Conservation (phyloP, 1,284 basidiomycete species). For the Microbotryum intermedium region DNA sequence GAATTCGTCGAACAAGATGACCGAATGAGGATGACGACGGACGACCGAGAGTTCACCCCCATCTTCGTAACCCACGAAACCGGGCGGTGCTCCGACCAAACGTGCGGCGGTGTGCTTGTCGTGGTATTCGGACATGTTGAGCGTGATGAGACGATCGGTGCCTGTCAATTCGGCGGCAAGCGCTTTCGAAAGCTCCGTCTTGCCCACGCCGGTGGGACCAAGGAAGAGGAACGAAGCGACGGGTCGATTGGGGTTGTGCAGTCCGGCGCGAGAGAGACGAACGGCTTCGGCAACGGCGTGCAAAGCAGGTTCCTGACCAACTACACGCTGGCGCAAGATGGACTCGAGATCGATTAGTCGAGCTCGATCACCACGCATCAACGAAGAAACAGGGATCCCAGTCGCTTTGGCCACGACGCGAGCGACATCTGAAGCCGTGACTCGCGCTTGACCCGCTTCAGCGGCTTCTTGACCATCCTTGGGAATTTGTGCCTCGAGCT, state of each 20-base stretch:
- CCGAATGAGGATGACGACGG: slow-evolving; percentile 41
- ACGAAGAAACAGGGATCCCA: slow-evolving; percentile 80
- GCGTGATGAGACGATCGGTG: slow-evolving; percentile 51
- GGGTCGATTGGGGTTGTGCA: slow-evolving; percentile 76
- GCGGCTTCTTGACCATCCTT: slow-evolving; percentile 54
- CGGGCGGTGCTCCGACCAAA: slow-evolving; percentile 76
- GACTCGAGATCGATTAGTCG: slow-evolving; percentile 90
- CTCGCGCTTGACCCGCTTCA: slow-evolving; percentile 55
- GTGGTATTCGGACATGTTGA: slow-evolving; percentile 83
- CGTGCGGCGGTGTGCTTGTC: slow-evolving; percentile 84
- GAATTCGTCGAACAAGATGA: slow-evolving; percentile 74
- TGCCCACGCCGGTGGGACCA: slow-evolving; percentile 64
- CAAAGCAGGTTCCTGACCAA: slow-evolving; percentile 81
- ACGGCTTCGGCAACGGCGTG: slow-evolving; percentile 75
- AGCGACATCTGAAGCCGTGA: slow-evolving; percentile 80
- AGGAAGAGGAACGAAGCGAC: slow-evolving; percentile 87
- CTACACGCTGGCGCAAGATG: slow-evolving; percentile 60
- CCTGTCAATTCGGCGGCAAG: slow-evolving; percentile 48
- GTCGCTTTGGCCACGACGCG: slow-evolving; percentile 64
- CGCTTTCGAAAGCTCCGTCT: slow-evolving; percentile 82
- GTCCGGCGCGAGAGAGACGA: slow-evolving; percentile 77
- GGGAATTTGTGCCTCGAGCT: slow-evolving; percentile 66
- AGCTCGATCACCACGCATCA: slow-evolving; percentile 81
- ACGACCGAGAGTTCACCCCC: slow-evolving; percentile 73
- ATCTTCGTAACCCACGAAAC: slow-evolving; percentile 38